phyloP scores from a whole-genome alignment of 768 basidiomycete species.

The Boletus rufocinnamomeus region DNA sequence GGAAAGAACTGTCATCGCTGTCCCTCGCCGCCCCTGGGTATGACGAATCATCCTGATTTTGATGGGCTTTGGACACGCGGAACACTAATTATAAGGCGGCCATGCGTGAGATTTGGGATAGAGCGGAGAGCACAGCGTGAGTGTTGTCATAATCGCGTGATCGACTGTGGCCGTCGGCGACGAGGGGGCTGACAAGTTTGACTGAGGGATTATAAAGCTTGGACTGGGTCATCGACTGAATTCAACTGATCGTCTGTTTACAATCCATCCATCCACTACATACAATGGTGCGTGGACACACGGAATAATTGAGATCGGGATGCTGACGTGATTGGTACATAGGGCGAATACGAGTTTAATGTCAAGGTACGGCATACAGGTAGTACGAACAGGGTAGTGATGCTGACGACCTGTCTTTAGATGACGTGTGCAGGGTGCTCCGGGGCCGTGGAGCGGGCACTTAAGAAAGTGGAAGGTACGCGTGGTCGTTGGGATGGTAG shows the following conservation, averaged over 20 bases:
- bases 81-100: no score
- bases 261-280: conserved; percentile 5
- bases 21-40: no score
- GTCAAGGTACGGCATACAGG: conserved; percentile 61
- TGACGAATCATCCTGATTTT: no score
- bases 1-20: no score
- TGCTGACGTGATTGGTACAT: conserved; percentile 4
- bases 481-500: neutral
- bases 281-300: conserved; percentile 25
- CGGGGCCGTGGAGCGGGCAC: conserved; percentile 73
- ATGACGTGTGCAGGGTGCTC: conserved; percentile 91
- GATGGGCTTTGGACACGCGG: no score
- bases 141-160: neutral
- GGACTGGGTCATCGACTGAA: neutral
- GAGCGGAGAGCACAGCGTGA: no score
- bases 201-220: conserved; percentile 6
- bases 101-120: neutral
- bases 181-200: no score
- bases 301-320: neutral
- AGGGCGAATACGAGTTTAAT: conserved; percentile 66
- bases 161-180: neutral
- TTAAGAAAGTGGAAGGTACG: conserved; percentile 58
- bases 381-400: neutral
- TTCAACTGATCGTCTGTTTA: conserved; percentile 1
- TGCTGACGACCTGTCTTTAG: conserved; percentile 37